Evolutionary conservation across 306 rosid species (phyloP).

Genomic region (Rubus parviflorus): DNA sequence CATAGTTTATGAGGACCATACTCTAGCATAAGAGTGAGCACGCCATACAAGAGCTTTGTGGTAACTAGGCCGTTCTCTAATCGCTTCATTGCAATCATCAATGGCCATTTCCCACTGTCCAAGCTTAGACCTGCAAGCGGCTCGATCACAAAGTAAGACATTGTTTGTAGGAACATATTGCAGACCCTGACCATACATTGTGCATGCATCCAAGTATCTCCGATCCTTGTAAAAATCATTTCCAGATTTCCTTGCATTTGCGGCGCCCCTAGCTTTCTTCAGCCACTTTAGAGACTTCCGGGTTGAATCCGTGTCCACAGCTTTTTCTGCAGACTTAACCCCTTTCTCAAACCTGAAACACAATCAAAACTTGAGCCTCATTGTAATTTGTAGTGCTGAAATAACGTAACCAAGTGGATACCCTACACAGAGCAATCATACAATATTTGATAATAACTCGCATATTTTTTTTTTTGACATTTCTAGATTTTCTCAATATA

Average conservation of each 20-base stretch:
- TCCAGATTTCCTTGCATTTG: not conserved
- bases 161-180: not conserved
- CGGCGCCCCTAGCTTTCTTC: conserved; percentile 16
- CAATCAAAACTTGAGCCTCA: not conserved
- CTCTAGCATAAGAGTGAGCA: conserved; percentile 16
- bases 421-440: not conserved
- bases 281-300: conserved; percentile 10
- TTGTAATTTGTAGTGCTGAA: not conserved
- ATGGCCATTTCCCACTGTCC: conserved; percentile 5
- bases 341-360: conserved; percentile 8
- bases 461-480: not conserved
- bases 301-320: not conserved
- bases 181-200: conserved; percentile 8
- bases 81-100: conserved; percentile 16
- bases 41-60: conserved; percentile 10
- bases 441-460: not conserved
- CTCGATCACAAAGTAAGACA: conserved; percentile 4
- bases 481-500: no score
- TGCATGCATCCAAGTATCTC: conserved; percentile 1
- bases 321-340: conserved; percentile 1
- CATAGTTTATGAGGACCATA: not conserved
- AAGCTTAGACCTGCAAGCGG: conserved; percentile 20
- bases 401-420: not conserved
- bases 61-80: conserved; percentile 1
- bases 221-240: not conserved